These are phyloP conservation scores for Calvatia gigantea DNA, from an alignment of 768 basidiomycete genomes.

Conservation along the genomic window DNA sequence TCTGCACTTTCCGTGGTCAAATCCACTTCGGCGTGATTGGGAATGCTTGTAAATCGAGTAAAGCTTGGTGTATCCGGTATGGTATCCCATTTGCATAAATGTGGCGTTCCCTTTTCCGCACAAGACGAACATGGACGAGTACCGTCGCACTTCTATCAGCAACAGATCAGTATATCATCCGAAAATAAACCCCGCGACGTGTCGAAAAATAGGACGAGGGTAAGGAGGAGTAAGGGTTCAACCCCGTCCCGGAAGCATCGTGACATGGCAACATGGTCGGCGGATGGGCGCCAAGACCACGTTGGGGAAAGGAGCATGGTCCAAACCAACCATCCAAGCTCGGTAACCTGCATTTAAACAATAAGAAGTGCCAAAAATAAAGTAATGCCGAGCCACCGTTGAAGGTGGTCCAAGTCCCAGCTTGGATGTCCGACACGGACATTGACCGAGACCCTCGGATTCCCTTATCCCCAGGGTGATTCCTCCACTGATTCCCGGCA, in stretches of 20 bases:
- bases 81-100: slow-evolving; percentile 44
- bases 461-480: neutral
- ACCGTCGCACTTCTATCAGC: slow-evolving; percentile 47
- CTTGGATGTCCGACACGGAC: slow-evolving; percentile 7
- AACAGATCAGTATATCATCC: neutral
- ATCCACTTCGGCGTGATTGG: neutral
- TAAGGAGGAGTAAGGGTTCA: slow-evolving; percentile 5
- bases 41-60: slow-evolving; percentile 33
- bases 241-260: neutral
- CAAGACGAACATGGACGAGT: slow-evolving; percentile 40
- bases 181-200: neutral
- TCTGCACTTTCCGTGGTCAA: neutral
- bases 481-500: neutral
- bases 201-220: slow-evolving; percentile 4
- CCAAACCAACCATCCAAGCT: neutral
- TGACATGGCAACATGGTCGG: neutral
- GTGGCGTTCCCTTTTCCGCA: slow-evolving; percentile 34
- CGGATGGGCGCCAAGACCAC: neutral
- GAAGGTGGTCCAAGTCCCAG: slow-evolving; percentile 1
- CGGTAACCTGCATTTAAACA: neutral
- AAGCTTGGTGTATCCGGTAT: slow-evolving; percentile 37
- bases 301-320: slow-evolving; percentile 3
- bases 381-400: neutral
- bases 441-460: slow-evolving; percentile 6
- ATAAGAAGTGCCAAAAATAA: slow-evolving; percentile 2